Conservation (phyloP, 306 rosid genomes). For the Alnus glutinosa region DNA sequence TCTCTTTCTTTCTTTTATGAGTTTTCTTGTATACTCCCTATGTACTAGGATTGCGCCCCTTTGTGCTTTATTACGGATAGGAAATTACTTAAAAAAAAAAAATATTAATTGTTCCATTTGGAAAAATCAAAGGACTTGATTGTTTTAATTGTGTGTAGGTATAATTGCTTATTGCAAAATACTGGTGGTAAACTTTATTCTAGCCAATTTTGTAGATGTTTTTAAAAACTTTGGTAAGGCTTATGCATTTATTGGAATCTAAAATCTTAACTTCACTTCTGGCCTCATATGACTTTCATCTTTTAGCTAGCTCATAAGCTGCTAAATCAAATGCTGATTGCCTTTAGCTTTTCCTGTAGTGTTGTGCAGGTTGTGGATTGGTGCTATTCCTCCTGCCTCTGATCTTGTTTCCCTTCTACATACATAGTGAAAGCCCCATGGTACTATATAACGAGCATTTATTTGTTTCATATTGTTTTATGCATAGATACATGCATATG, state of each 20-base stretch:
- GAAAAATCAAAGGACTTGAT: too few relatives aligned
- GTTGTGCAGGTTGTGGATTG: conserved; percentile 77
- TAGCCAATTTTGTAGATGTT: too few relatives aligned
- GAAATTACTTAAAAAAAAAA: too few relatives aligned
- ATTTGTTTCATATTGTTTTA: not conserved
- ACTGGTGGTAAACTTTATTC: too few relatives aligned
- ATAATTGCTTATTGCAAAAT: too few relatives aligned
- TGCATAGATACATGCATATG: not conserved
- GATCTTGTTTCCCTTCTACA: conserved; percentile 76
- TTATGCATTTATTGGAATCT: not conserved
- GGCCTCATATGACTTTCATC: not conserved
- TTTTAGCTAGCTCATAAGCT: conserved; percentile 7
- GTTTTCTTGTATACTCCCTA: too few relatives aligned
- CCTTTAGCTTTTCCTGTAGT: conserved; percentile 43
- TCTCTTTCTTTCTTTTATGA: too few relatives aligned
- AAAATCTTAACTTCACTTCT: conserved; percentile 1
- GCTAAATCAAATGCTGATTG: conserved; percentile 22
- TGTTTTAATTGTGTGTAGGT: too few relatives aligned
- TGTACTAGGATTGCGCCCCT: too few relatives aligned
- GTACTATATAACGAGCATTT: conserved; percentile 40
- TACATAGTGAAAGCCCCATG: conserved; percentile 51
- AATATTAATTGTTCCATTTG: too few relatives aligned
- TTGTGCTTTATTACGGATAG: too few relatives aligned
- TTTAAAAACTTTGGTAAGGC: not conserved
- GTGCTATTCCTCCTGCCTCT: conserved; percentile 66